A percentile compares a stretch with the other conserved stretches of the same genome.
Conservation (phyloP, 73 alveolate species). For the Tetrahymena elliotti region DNA sequence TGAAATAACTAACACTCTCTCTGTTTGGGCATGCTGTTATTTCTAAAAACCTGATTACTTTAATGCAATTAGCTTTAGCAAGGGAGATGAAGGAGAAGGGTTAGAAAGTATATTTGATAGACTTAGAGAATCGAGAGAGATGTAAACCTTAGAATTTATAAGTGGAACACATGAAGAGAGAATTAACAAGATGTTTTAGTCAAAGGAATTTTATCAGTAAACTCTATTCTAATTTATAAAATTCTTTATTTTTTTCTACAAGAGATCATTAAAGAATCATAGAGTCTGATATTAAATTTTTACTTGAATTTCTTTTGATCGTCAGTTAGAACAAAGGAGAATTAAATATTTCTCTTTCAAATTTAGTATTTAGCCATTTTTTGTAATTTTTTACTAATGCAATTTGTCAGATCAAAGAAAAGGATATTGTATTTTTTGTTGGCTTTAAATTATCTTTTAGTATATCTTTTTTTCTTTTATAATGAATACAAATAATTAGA, state of each 20-base stretch:
- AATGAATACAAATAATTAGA: background rate
- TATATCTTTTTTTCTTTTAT: background rate
- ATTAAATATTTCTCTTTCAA: background rate
- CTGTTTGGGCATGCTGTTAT: background rate
- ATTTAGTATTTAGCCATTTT: background rate
- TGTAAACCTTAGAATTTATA: background rate
- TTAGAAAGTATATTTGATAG: background rate
- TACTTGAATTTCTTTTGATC: background rate
- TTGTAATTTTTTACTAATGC: too few species aligned
- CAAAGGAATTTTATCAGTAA: background rate
- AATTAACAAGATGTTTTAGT: background rate
- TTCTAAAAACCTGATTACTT: background rate
- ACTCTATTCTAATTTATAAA: background rate
- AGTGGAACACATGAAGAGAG: background rate
- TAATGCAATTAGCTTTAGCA: background rate
- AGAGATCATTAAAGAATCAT: background rate
- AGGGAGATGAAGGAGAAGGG: background rate
- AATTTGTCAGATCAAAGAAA: background rate
- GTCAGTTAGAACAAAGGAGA: background rate
- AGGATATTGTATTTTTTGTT: background rate
- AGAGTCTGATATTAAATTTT: too few species aligned
- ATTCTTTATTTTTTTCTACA: background rate
- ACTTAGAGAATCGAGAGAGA: background rate
- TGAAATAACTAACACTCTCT: background rate
- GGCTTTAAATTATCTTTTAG: background rate